Conservation (phyloP, 331 rosid species). For the Telfairia occidentalis region DNA sequence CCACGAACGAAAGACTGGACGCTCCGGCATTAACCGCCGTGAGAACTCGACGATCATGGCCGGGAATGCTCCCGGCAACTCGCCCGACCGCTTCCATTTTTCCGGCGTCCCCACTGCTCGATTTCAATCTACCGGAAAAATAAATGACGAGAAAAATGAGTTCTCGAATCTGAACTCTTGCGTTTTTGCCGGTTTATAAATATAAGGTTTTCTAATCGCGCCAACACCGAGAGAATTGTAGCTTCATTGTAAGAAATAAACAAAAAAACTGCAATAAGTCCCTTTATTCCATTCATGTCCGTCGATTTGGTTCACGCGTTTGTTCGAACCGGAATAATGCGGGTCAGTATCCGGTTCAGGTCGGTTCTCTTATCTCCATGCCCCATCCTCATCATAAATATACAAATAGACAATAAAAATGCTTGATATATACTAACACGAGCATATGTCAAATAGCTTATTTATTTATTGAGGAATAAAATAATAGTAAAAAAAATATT, state of each 20-base stretch:
- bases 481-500: too few relatives aligned
- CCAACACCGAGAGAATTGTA: not conserved
- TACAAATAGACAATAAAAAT: too few relatives aligned
- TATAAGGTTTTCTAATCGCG: not conserved
- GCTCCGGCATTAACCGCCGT: conserved; percentile 58
- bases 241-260: not conserved
- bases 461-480: too few relatives aligned
- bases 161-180: conserved; percentile 27
- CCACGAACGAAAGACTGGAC: conserved; percentile 73
- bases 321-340: not conserved
- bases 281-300: not conserved
- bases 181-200: not conserved
- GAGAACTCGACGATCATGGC: conserved; percentile 49
- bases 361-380: not conserved
- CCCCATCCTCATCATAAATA: not conserved
- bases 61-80: conserved; percentile 37
- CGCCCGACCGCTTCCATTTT: conserved; percentile 44
- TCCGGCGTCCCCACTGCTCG: not conserved
- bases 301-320: not conserved
- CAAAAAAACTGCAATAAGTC: not conserved
- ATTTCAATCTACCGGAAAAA: not conserved
- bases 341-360: not conserved
- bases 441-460: too few relatives aligned
- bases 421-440: too few relatives aligned
- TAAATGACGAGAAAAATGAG: not conserved